Base-by-base conservation (phyloP, 1,284 basidiomycete species). In the Pseudozyma thailandica region DNA sequence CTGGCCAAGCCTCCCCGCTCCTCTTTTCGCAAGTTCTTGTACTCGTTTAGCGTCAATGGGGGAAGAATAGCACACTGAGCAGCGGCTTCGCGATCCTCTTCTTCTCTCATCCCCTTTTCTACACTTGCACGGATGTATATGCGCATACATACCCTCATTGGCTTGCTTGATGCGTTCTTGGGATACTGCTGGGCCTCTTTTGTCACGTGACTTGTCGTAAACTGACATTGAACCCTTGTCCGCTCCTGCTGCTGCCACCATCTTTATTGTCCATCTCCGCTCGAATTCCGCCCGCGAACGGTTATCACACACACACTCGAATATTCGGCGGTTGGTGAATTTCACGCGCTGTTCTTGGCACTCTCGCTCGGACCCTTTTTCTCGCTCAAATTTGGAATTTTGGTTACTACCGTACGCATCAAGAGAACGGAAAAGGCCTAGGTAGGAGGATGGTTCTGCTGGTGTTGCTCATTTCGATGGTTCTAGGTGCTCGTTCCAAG, bases 401-500 rank as follows among this genome's bases (percentile, higher is more conserved):
- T 35, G n/a, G n/a, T n/a, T n/a, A n/a, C 10, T 18, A 64, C 62
- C 63, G 57, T 66, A 12, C 52, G 57, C 25, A 9, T 13, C 55
- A 72, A 72, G 65, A 75, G 73, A 35, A 48, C 31, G 25, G 37
- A 4, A 44, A 63, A 57, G 59, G 47, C 37, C 27, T 59, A 43
- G 48, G 31, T 8, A 47, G 47, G 35, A 44, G 56, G 12, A 41
- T 70, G 16, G 48, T 53, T 3, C 15, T 72, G 21, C 41, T 74
- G 27, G 39, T 69, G 9, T 21, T 59, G 42, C 55, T 76, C 25
- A 28, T 74, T 42, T 61, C 74, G 38, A 16, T 74, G 31, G 28
- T 78, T 15, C 42, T 78, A 27, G 74, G 72, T 12, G 76, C 74
- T 7, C 72, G 76, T 16, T 48, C 47, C 16, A 49, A 41, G 37